Base-by-base conservation (phyloP, 768 basidiomycete species). In the Phaeotremella skinneri region DNA sequence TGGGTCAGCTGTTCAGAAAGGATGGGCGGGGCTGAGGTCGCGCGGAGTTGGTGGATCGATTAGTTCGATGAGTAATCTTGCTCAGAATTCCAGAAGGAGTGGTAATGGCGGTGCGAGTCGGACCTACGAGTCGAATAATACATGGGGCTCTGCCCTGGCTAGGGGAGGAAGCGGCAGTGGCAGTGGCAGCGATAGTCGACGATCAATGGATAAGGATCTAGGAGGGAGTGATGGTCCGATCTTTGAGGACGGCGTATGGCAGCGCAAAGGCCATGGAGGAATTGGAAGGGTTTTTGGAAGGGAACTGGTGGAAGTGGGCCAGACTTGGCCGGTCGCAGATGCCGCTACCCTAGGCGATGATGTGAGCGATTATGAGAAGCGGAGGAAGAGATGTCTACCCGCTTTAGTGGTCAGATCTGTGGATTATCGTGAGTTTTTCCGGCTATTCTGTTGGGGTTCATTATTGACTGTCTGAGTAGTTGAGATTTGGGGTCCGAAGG, bases 401-500 rank as follows among this genome's bases (percentile, higher is more conserved):
- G 72, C 75, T 43, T 64, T 75, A 1, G 66, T 73, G 1, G 49
- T 75, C 3, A 61, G 75, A 45, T 56, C 66, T 9, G 70, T 75
- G 2, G 75, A 76, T 47, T 70, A 75, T 67, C 59, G 74, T 73
- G 58, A 70, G 72, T 71, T 21, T 9, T 6, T 45, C 43, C 23
- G 26, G 3, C 11, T 21, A 14, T 17, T 14, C 4, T 27, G 20
- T 9, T n/a, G 14, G 11, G 26, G 20, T 32, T 43, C n/a, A 39
- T 16, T 2, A 48, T 58, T 62, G 52, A 67, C 30, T 14, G 11
- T 7, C 13, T 11, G 26, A 32, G 25, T 37, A 71, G 64, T 69
- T 29, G 63, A 69, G 54, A 68, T 73, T 26, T 75, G 73, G 73
- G 75, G 72, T 17, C 73, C 72, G 26, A 70, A 75, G 41, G 75